Conservation (phyloP, 441 rosid species). For the Erysimum pusillum region DNA sequence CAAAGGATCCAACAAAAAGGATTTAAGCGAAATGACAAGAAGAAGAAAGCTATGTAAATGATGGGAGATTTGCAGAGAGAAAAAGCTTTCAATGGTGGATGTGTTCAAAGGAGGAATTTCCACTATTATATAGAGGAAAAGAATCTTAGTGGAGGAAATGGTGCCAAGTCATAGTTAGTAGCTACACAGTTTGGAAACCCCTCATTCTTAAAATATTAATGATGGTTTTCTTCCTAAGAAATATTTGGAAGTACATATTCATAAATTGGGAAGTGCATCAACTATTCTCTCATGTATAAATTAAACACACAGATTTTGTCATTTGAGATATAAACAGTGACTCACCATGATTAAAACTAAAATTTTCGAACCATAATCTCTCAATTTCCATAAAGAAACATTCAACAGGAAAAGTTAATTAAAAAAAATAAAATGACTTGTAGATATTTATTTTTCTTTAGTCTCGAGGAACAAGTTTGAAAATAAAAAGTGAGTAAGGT, state of each 20-base stretch:
- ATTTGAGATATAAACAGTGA: background rate
- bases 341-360: background rate
- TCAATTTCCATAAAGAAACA: background rate
- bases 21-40: constrained; percentile 30
- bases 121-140: constrained; percentile 34
- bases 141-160: constrained; percentile 24
- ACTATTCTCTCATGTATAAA: background rate
- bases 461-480: background rate
- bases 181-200: constrained; percentile 32
- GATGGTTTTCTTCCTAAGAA: background rate
- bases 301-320: background rate
- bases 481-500: background rate
- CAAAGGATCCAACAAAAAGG: constrained; percentile 22
- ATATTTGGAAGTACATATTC: background rate
- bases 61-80: constrained; percentile 35
- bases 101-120: constrained; percentile 12
- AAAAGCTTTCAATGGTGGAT: constrained; percentile 30
- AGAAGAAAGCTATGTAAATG: constrained; percentile 39
- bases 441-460: background rate
- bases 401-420: background rate
- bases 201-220: background rate
- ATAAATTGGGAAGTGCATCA: background rate
- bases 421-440: background rate
- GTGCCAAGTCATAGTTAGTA: constrained; percentile 31
- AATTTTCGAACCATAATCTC: background rate